Conservation (phyloP, 495 filamentous ascomycete species). For the Diplogelasinospora grovesii region DNA sequence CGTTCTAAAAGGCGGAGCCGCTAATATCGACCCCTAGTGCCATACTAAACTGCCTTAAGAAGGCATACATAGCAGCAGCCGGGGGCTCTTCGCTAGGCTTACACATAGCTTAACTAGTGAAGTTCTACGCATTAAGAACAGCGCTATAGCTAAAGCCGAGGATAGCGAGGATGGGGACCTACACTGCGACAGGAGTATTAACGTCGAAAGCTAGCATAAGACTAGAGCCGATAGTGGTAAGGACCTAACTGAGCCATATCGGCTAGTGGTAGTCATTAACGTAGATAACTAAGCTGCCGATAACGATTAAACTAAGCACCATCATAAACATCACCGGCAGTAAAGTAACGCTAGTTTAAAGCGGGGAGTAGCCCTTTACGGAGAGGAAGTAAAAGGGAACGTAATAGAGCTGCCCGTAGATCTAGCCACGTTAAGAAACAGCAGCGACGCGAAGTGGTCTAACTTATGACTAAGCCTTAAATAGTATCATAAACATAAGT, state of each 20-base stretch:
- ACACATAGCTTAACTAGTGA: slow-evolving; percentile 48
- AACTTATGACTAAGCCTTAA: slow-evolving; percentile 31
- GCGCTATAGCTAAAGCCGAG: slow-evolving; percentile 49
- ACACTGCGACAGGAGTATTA: slow-evolving; percentile 38
- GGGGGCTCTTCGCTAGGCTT: slow-evolving; percentile 43
- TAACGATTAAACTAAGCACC: slow-evolving; percentile 36
- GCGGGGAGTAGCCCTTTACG: slow-evolving; percentile 47
- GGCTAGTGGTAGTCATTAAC: slow-evolving; percentile 48
- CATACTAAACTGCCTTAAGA: slow-evolving; percentile 56
- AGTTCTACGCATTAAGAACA: slow-evolving; percentile 44
- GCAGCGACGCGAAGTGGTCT: slow-evolving; percentile 23
- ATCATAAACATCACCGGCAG: slow-evolving; percentile 25
- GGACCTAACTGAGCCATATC: slow-evolving; percentile 49
- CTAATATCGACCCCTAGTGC: slow-evolving; percentile 57
- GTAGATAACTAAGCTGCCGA: slow-evolving; percentile 41
- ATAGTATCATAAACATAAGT: slow-evolving; percentile 27
- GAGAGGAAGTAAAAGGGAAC: slow-evolving; percentile 60
- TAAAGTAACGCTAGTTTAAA: slow-evolving; percentile 41
- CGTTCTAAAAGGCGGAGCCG: slow-evolving; percentile 55
- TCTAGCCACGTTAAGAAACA: slow-evolving; percentile 23
- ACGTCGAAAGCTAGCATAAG: slow-evolving; percentile 40
- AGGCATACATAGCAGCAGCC: slow-evolving; percentile 53
- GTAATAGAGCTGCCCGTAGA: slow-evolving; percentile 46
- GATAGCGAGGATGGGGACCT: slow-evolving; percentile 48
- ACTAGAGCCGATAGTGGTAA: slow-evolving; percentile 43